Evolutionary conservation across 345 rosid species (phyloP).

Genomic region (Atalantia buxifolia): DNA sequence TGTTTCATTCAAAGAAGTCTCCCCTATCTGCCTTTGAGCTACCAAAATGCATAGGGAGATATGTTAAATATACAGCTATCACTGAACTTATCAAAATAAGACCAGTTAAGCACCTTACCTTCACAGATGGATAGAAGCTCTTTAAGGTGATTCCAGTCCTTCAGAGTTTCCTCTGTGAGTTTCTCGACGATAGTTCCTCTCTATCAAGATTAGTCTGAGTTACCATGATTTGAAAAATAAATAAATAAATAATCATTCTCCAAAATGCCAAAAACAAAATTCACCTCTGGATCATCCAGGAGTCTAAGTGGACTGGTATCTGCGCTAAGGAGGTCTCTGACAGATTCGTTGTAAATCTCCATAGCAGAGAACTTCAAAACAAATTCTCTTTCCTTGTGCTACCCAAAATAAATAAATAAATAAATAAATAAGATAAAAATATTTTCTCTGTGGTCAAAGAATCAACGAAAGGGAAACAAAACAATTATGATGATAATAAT

Average conservation of each 20-base stretch:
- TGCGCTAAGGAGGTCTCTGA: constrained; percentile 76
- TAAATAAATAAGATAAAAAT: not conserved
- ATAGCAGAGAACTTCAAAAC: constrained; percentile 77
- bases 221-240: constrained; percentile 8
- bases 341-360: constrained; percentile 97
- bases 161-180: constrained; percentile 71
- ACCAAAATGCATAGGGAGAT: constrained; percentile 26
- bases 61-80: constrained; percentile 17
- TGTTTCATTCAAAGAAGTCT: constrained; percentile 83
- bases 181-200: constrained; percentile 92
- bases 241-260: constrained; percentile 5
- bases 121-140: constrained; percentile 78
- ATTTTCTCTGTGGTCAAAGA: constrained; percentile 5
- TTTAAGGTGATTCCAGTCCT: constrained; percentile 70
- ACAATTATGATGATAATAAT: not conserved
- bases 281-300: constrained; percentile 94
- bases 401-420: constrained; percentile 13
- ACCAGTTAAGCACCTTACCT: constrained; percentile 38
- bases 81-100: not conserved
- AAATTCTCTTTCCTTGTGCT: constrained; percentile 88
- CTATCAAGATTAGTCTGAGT: constrained; percentile 36
- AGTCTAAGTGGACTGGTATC: constrained; percentile 76
- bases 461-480: constrained; percentile 1
- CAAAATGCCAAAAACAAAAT: constrained; percentile 18
- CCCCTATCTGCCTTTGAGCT: constrained; percentile 97